phyloP scores from a whole-genome alignment of 1,284 basidiomycete genomes.

The Marasmius fiardii region DNA sequence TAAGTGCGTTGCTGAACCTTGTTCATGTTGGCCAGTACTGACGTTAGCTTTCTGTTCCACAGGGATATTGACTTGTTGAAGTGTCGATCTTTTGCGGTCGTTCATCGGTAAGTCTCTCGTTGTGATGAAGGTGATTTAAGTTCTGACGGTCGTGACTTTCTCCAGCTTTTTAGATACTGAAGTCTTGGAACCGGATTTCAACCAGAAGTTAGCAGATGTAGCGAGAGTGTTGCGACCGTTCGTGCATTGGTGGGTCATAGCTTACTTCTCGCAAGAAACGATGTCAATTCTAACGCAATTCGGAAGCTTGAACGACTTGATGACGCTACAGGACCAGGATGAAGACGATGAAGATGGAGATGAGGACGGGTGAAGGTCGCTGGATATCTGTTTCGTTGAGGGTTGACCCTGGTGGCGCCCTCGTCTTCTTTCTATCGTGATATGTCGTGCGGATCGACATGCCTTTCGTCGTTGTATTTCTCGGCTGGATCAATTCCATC shows the following conservation, averaged over 20 bases:
- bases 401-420: too few species aligned
- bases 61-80: constrained; percentile 88
- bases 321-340: constrained; percentile 26
- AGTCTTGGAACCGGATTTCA: constrained; percentile 67
- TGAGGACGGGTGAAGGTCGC: constrained; percentile 7
- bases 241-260: constrained; percentile 73
- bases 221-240: constrained; percentile 66
- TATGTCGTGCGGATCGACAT: too few species aligned
- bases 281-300: background rate
- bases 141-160: background rate
- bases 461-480: too few species aligned
- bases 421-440: too few species aligned
- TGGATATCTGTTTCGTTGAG: too few species aligned
- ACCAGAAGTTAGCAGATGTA: constrained; percentile 55
- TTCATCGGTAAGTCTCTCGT: constrained; percentile 48
- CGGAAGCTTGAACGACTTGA: constrained; percentile 61
- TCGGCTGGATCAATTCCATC: too few species aligned
- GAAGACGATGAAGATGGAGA: constrained; percentile 25
- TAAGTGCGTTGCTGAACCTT: constrained; percentile 36
- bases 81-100: constrained; percentile 75
- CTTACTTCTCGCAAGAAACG: background rate
- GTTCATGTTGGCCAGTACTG: background rate
- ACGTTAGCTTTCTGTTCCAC: too few species aligned
- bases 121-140: background rate
- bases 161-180: constrained; percentile 74